Percentiles rank a stretch among this genome's conserved stretches.
Evolutionary conservation across 176 grass and related monocot genomes (phyloP).

Genomic region (Paspalum notatum): DNA sequence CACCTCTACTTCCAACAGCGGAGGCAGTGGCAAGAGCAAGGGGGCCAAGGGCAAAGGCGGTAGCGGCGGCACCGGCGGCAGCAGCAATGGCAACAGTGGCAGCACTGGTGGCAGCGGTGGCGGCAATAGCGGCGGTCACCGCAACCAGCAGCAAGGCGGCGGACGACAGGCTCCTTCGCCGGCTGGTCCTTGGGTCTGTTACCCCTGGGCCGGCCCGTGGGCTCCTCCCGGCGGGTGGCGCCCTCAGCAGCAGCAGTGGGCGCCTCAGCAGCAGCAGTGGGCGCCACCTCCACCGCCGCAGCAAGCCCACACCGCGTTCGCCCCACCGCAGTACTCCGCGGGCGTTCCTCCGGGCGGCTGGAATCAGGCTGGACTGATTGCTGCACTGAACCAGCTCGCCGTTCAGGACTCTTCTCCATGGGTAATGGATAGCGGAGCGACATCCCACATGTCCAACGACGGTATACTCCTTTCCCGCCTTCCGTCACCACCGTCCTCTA

Average conservation of each 20-base stretch:
- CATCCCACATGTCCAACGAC: neutral
- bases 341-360: too few relatives aligned
- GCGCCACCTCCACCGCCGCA: too few relatives aligned
- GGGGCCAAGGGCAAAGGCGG: neutral
- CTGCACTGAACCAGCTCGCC: neutral
- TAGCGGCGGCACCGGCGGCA: neutral
- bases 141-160: too few relatives aligned
- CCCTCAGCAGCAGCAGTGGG: neutral
- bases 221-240: neutral
- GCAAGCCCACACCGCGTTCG: too few relatives aligned
- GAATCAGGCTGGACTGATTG: neutral
- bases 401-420: neutral
- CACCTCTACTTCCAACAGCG: neutral
- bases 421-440: neutral
- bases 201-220: neutral
- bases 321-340: too few relatives aligned
- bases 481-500: too few relatives aligned
- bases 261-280: too few relatives aligned
- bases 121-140: too few relatives aligned
- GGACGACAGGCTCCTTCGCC: neutral
- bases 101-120: neutral
- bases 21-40: neutral
- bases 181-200: too few relatives aligned
- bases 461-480: too few relatives aligned
- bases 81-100: too few relatives aligned